Evolutionary conservation across 352 stramenopile genomes (phyloP).

Genomic region (Phytophthora ramorum): DNA sequence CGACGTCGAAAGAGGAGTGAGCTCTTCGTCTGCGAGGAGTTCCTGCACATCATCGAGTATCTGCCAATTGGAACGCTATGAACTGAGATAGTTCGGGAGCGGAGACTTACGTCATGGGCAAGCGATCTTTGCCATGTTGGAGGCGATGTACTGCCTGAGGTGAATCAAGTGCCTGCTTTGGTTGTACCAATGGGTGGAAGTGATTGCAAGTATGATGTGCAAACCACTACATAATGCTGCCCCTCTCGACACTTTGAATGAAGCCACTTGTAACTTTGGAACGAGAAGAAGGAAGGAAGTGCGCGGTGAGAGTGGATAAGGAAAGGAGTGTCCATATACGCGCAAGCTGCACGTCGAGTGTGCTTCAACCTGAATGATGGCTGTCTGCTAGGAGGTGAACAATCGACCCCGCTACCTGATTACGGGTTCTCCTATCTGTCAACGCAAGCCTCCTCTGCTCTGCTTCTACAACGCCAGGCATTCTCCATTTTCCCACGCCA

Average conservation of each 20-base stretch:
- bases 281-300: no score
- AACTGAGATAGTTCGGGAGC: conserved; percentile 11
- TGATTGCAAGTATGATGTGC: no score
- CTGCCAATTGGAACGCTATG: conserved; percentile 12
- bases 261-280: background rate
- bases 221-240: no score
- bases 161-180: no score
- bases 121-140: background rate
- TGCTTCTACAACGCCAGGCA: background rate
- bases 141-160: no score
- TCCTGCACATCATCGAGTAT: conserved; percentile 14
- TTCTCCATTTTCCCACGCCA: background rate
- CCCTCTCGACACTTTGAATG: background rate
- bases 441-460: background rate
- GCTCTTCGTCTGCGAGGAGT: conserved; percentile 7
- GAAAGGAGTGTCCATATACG: no score
- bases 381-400: background rate
- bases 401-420: conserved; percentile 11
- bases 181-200: no score
- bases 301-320: background rate
- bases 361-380: conserved; percentile 13
- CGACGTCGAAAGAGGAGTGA: conserved; percentile 14
- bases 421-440: conserved; percentile 2
- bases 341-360: background rate
- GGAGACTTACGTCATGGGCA: background rate